Conservation (phyloP, 208 protist genomes). For the Trypanosoma cruzi region DNA sequence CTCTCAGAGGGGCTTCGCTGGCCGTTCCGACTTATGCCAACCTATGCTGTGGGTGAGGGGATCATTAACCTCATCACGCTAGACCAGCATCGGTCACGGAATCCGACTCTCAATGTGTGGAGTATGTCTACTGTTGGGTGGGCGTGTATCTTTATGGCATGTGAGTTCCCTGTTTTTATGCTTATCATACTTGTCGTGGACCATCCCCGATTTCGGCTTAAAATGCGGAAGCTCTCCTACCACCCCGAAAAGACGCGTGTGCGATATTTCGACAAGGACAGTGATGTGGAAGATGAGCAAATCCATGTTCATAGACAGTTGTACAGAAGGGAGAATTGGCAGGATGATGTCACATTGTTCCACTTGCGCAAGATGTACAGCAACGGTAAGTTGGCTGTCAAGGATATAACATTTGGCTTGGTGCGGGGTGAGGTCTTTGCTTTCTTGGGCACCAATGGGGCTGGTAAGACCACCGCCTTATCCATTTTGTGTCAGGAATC, state of each 20-base stretch:
- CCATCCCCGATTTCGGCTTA: constrained; percentile 42
- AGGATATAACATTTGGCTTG: constrained; percentile 69
- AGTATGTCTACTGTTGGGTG: constrained; percentile 51
- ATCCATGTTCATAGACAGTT: not conserved
- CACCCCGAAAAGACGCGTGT: constrained; percentile 30
- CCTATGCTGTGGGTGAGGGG: constrained; percentile 28
- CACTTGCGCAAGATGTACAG: constrained; percentile 72
- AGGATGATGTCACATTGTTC: too few species aligned
- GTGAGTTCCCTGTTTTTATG: constrained; percentile 60
- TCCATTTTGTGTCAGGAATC: constrained; percentile 81
- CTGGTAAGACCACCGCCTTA: constrained; percentile 87
- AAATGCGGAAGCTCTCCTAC: constrained; percentile 9
- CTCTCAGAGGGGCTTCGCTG: constrained; percentile 42
- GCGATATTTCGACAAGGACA: constrained; percentile 37
- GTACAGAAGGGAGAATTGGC: constrained; percentile 19
- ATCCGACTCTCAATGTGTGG: constrained; percentile 40
- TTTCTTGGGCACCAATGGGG: constrained; percentile 89
- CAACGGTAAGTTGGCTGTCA: constrained; percentile 68
- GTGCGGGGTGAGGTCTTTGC: constrained; percentile 75
- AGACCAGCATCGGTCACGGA: not conserved
- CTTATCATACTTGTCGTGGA: constrained; percentile 67
- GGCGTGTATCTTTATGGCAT: constrained; percentile 62
- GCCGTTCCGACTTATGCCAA: constrained; percentile 70
- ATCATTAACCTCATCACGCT: not conserved
- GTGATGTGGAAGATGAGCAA: constrained; percentile 13